phyloP scores from a whole-genome alignment of 768 basidiomycete species.

The Pluteus cervinus region DNA sequence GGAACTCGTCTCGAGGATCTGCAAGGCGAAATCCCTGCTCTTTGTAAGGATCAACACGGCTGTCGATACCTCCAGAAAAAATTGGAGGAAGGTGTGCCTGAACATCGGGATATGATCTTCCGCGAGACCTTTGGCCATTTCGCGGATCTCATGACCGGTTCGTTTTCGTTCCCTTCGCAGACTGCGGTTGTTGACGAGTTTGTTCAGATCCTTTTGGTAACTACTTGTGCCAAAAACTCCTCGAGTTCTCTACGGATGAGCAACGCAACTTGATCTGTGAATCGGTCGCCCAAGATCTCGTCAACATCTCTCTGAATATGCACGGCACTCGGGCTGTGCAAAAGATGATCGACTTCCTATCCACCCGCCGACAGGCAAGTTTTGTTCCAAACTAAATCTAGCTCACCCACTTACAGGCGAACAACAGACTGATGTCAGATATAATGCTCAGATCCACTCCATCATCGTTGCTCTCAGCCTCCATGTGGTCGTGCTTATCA shows the following conservation, averaged over 20 bases:
- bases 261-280: constrained; percentile 97
- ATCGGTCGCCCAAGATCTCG: constrained; percentile 94
- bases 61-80: constrained; percentile 99
- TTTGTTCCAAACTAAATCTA: constrained; percentile 20
- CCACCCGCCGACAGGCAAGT: constrained; percentile 88
- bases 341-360: constrained; percentile 99
- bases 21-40: constrained; percentile 85
- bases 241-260: constrained; percentile 96
- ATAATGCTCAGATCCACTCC: constrained; percentile 89
- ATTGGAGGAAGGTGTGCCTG: constrained; percentile 90
- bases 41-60: constrained; percentile 99
- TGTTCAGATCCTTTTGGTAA: constrained; percentile 92
- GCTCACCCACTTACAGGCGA: constrained; percentile 47
- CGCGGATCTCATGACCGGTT: constrained; percentile 96
- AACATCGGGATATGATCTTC: constrained; percentile 99
- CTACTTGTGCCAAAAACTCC: constrained; percentile 95
- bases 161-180: constrained; percentile 4
- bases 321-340: constrained; percentile 99
- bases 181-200: constrained; percentile 4
- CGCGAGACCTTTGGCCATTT: constrained; percentile 97
- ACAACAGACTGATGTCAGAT: constrained; percentile 73
- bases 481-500: constrained; percentile 98
- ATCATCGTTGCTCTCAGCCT: constrained; percentile 95
- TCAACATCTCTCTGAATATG: constrained; percentile 99
- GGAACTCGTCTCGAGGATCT: constrained; percentile 95